These are phyloP conservation scores for Stramenopiles sp. DNA, from an alignment of 352 stramenopile species.

Conservation along the genomic window DNA sequence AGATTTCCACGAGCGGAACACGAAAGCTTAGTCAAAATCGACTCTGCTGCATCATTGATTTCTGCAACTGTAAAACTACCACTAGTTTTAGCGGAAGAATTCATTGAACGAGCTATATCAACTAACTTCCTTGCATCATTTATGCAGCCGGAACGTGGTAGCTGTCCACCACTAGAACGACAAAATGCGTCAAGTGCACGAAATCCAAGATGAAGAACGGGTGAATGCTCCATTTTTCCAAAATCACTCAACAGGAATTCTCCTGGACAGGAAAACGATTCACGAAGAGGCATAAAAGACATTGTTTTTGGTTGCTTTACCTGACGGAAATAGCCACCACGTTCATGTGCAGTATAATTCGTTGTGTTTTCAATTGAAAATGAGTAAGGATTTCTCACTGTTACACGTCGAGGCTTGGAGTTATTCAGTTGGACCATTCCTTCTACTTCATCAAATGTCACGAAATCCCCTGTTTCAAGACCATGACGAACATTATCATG, in stretches of 20 bases:
- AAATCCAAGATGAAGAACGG: constrained; percentile 49
- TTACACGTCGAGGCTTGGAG: constrained; percentile 22
- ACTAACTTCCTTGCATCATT: constrained; percentile 30
- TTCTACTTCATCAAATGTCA: constrained; percentile 71
- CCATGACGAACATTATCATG: constrained; percentile 72
- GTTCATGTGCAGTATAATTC: constrained; percentile 24
- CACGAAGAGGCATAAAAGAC: constrained; percentile 50
- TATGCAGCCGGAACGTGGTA: no score
- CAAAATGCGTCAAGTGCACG: constrained; percentile 42
- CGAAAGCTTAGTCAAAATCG: constrained; percentile 32
- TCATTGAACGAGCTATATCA: not conserved
- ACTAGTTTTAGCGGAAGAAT: not conserved
- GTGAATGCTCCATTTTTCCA: constrained; percentile 66
- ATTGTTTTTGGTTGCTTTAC: constrained; percentile 70
- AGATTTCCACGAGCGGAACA: constrained; percentile 49
- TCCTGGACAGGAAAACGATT: constrained; percentile 39
- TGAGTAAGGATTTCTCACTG: constrained; percentile 54
- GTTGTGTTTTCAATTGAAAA: constrained; percentile 62
- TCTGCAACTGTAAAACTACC: constrained; percentile 36
- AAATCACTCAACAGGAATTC: constrained; percentile 89
- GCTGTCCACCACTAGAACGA: constrained; percentile 26
- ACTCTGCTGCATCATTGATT: constrained; percentile 25
- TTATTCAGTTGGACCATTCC: constrained; percentile 42
- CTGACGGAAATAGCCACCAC: constrained; percentile 43
- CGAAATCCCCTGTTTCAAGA: constrained; percentile 71